phyloP scores from a whole-genome alignment of 441 rosid species.

The Bocquillonia castaneifolia region DNA sequence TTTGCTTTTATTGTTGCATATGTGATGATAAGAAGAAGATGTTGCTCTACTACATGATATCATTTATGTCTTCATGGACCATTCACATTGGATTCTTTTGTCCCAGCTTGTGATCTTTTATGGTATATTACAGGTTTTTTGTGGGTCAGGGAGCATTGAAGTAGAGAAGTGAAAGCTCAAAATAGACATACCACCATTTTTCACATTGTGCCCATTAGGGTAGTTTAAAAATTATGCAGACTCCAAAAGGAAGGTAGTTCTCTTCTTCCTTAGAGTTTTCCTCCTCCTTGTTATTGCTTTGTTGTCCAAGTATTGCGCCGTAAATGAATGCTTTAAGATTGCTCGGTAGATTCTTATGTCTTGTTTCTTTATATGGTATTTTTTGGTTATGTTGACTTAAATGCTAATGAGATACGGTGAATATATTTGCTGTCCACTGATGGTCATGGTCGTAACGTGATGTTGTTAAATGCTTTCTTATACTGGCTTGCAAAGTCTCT shows the following conservation, averaged over 20 bases:
- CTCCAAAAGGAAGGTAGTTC: conserved; percentile 72
- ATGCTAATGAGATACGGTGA: conserved; percentile 16
- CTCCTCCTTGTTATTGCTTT: background rate
- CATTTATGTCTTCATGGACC: conserved; percentile 41
- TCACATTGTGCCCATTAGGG: conserved; percentile 29
- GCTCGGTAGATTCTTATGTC: conserved; percentile 9
- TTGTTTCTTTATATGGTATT: conserved; percentile 15
- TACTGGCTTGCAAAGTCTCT: conserved; percentile 11
- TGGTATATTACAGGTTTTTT: conserved; percentile 40
- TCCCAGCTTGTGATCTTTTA: conserved; percentile 29
- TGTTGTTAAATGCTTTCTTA: conserved; percentile 13
- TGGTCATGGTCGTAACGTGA: conserved; percentile 14
- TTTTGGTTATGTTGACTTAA: conserved; percentile 15
- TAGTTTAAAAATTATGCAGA: conserved; percentile 61
- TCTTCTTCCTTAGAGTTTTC: conserved; percentile 4
- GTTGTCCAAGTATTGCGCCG: conserved; percentile 15
- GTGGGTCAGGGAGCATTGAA: conserved; percentile 74
- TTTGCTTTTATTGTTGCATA: conserved; percentile 35
- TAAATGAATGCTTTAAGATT: conserved; percentile 10
- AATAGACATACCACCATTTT: conserved; percentile 23
- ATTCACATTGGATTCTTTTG: conserved; percentile 51
- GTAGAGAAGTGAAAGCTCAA: conserved; percentile 30
- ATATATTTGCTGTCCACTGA: conserved; percentile 26
- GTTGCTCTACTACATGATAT: conserved; percentile 30
- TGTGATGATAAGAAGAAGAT: conserved; percentile 32